Evolutionary conservation across 768 basidiomycete genomes (phyloP).

Genomic region (Boletus rex-veris): DNA sequence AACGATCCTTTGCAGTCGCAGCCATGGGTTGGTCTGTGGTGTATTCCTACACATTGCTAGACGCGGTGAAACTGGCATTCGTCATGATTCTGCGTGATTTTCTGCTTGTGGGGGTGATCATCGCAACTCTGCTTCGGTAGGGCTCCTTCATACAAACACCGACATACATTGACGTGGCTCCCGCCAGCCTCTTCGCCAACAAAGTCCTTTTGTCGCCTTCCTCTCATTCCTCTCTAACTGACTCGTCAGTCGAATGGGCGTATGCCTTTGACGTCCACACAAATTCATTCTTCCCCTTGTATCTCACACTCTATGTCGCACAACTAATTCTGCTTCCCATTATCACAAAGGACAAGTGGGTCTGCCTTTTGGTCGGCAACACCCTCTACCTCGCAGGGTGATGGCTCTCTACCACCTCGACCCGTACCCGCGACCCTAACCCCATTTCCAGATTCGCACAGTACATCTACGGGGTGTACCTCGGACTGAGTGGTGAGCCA

Average conservation of each 20-base stretch:
- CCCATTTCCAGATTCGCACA: slow-evolving; percentile 64
- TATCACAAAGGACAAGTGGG: slow-evolving; percentile 82
- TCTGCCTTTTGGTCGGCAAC: slow-evolving; percentile 92
- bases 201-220: slow-evolving; percentile 66
- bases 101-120: slow-evolving; percentile 68
- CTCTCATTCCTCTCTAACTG: slow-evolving; percentile 66
- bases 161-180: slow-evolving; percentile 11
- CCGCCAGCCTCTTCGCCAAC: slow-evolving; percentile 64
- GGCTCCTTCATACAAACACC: not conserved
- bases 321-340: slow-evolving; percentile 85
- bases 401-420: slow-evolving; percentile 22
- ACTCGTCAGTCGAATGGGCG: slow-evolving; percentile 81
- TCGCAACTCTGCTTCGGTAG: slow-evolving; percentile 77
- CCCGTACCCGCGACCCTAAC: slow-evolving; percentile 6
- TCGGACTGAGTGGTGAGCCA: slow-evolving; percentile 71
- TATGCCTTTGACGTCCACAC: slow-evolving; percentile 98
- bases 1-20: slow-evolving; percentile 48
- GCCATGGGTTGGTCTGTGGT: slow-evolving; percentile 85
- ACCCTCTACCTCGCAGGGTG: slow-evolving; percentile 75
- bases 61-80: slow-evolving; percentile 61
- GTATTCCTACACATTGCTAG: slow-evolving; percentile 59
- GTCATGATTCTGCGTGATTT: slow-evolving; percentile 90
- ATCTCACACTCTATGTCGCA: slow-evolving; percentile 83
- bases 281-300: slow-evolving; percentile 94
- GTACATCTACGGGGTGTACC: slow-evolving; percentile 88